Conservation (phyloP, 116 monocot species). For the Papilionanthe hybrid region DNA sequence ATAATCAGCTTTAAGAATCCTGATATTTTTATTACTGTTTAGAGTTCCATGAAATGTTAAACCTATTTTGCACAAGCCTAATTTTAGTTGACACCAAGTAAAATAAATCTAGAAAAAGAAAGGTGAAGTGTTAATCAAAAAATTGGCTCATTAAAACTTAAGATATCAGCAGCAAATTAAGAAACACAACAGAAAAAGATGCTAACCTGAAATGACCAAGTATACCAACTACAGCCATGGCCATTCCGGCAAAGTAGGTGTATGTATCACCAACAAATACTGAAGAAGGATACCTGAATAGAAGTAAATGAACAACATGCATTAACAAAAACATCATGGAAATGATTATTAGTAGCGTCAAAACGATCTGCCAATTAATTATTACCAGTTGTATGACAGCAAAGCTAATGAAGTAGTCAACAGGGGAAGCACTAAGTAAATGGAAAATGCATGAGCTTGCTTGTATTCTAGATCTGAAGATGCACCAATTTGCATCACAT, state of each 20-base stretch:
- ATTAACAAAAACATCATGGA: background rate
- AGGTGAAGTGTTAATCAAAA: background rate
- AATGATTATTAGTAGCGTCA: background rate
- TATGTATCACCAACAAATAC: constrained; percentile 97
- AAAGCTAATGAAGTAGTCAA: constrained; percentile 83
- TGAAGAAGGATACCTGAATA: constrained; percentile 79
- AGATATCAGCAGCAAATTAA: background rate
- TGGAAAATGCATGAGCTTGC: constrained; percentile 94
- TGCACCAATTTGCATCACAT: constrained; percentile 92
- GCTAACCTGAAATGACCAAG: constrained; percentile 93
- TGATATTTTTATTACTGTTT: too few species aligned
- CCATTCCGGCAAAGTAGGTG: constrained; percentile 97
- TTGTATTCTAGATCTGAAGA: constrained; percentile 66
- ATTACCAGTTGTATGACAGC: constrained; percentile 91
- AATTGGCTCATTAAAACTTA: background rate
- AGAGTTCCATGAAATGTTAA: too few species aligned
- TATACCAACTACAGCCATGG: constrained; percentile 90
- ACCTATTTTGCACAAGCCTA: background rate
- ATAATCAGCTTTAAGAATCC: too few species aligned
- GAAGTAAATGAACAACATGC: background rate
- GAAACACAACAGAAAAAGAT: background rate
- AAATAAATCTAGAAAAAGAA: background rate
- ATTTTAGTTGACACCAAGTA: background rate
- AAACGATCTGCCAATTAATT: background rate
- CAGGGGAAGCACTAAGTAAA: constrained; percentile 79